Evolutionary conservation across 2,329 filamentous ascomycete genomes (phyloP).

Genomic region (Penicillium brevicompactum): DNA sequence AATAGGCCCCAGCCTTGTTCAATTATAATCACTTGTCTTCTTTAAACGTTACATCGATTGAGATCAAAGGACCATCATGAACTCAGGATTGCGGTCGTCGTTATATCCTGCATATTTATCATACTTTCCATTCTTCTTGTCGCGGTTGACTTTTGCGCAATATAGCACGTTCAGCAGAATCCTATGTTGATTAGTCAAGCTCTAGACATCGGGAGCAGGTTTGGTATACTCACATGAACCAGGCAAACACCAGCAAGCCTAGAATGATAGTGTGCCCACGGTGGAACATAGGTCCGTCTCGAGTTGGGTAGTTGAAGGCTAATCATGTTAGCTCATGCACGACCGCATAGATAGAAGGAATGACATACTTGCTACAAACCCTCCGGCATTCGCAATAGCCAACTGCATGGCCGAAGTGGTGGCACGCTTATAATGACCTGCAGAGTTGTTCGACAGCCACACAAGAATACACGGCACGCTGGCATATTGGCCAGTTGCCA

Average conservation of each 20-base stretch:
- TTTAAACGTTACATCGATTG: too few species aligned
- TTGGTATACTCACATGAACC: constrained; percentile 61
- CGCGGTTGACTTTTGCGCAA: constrained; percentile 64
- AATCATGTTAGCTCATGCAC: too few species aligned
- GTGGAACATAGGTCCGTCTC: constrained; percentile 60
- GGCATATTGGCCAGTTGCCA: constrained; percentile 66
- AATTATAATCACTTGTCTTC: too few species aligned
- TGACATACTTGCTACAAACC: constrained; percentile 62
- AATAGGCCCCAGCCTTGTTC: too few species aligned
- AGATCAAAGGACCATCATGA: constrained; percentile 60
- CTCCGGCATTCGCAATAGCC: constrained; percentile 67
- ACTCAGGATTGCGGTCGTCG: constrained; percentile 66
- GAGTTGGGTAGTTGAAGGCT: constrained; percentile 61
- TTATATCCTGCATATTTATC: constrained; percentile 58
- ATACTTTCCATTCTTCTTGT: constrained; percentile 63
- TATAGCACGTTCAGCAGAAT: constrained; percentile 63
- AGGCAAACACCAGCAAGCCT: constrained; percentile 61
- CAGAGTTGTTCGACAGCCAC: constrained; percentile 69
- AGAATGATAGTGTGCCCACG: constrained; percentile 64
- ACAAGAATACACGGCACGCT: constrained; percentile 65
- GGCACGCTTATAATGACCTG: constrained; percentile 70
- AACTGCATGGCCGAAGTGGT: constrained; percentile 68
- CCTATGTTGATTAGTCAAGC: constrained; percentile 35
- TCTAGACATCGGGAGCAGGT: not conserved
- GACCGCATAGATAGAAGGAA: not conserved